Conservation (phyloP, 768 basidiomycete genomes). For the Xanthoconium stramineum region DNA sequence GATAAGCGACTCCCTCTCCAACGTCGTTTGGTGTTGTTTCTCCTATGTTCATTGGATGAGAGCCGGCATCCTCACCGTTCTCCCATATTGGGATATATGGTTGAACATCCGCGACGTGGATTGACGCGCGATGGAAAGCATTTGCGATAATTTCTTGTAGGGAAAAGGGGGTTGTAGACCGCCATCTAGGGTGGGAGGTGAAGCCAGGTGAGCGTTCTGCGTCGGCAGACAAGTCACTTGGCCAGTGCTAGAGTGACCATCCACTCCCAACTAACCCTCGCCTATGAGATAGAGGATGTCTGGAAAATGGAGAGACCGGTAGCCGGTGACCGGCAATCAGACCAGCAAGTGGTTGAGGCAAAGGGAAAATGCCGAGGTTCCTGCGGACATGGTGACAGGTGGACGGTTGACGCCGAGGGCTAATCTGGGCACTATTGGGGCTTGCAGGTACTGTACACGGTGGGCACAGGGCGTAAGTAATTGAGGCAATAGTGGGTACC, state of each 20-base stretch:
- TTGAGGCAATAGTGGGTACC: no score
- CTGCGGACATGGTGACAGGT: no score
- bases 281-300: no score
- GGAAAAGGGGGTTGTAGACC: constrained; percentile 44
- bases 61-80: constrained; percentile 36
- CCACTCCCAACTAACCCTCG: constrained; percentile 35
- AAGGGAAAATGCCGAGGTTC: no score
- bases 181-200: constrained; percentile 38
- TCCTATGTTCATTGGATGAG: constrained; percentile 30
- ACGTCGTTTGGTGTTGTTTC: constrained; percentile 33
- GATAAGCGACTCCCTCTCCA: constrained; percentile 33
- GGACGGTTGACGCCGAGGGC: no score
- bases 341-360: no score
- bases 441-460: no score
- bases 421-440: no score
- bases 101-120: constrained; percentile 77
- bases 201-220: constrained; percentile 45
- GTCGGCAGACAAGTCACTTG: constrained; percentile 34
- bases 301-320: no score
- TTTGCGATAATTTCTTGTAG: constrained; percentile 55
- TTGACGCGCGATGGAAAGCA: constrained; percentile 60
- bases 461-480: no score
- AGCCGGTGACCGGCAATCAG: no score
- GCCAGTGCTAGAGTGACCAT: constrained; percentile 28
- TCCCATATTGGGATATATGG: constrained; percentile 56